phyloP scores from a whole-genome alignment of 148 eudicot species.

The Chenopodium berlandieri region DNA sequence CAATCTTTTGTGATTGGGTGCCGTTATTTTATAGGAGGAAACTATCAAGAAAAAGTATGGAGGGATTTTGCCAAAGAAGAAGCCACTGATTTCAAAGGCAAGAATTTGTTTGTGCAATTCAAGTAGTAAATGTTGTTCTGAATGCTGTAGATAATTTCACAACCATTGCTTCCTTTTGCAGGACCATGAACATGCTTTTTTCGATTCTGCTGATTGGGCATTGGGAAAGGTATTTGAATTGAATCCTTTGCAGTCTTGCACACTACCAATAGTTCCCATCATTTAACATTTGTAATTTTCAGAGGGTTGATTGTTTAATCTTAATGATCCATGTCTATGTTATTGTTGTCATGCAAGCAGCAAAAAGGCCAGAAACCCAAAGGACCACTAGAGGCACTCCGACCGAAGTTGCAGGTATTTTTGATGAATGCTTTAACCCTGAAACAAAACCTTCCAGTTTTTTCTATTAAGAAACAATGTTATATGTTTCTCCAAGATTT shows the following conservation, averaged over 20 bases:
- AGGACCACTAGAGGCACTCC: slow-evolving; percentile 83
- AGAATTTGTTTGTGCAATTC: not conserved
- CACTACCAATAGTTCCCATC: slow-evolving; percentile 1
- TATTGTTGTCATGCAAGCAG: slow-evolving; percentile 32
- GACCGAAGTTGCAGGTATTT: slow-evolving; percentile 81
- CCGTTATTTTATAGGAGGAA: slow-evolving; percentile 43
- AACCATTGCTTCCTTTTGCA: slow-evolving; percentile 25
- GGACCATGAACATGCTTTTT: slow-evolving; percentile 95
- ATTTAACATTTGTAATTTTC: not conserved
- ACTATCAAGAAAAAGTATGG: slow-evolving; percentile 84
- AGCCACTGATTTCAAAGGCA: slow-evolving; percentile 78
- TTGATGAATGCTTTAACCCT: slow-evolving; percentile 7
- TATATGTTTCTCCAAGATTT: not conserved
- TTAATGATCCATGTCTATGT: not conserved
- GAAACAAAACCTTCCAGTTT: not conserved
- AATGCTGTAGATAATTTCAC: not conserved
- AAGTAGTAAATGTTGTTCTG: not conserved
- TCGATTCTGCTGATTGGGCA: slow-evolving; percentile 98
- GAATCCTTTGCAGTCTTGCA: not conserved
- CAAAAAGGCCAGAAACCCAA: slow-evolving; percentile 70
- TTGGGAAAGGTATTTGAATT: slow-evolving; percentile 63
- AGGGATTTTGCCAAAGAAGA: slow-evolving; percentile 70
- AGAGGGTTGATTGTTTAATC: not conserved
- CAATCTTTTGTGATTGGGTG: not conserved
- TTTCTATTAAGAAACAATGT: not conserved